Evolutionary conservation across 805 yeast species (phyloP), one percentile per base, ranked within the genome.

Genomic region (Ogataea pilisensis): DNA sequence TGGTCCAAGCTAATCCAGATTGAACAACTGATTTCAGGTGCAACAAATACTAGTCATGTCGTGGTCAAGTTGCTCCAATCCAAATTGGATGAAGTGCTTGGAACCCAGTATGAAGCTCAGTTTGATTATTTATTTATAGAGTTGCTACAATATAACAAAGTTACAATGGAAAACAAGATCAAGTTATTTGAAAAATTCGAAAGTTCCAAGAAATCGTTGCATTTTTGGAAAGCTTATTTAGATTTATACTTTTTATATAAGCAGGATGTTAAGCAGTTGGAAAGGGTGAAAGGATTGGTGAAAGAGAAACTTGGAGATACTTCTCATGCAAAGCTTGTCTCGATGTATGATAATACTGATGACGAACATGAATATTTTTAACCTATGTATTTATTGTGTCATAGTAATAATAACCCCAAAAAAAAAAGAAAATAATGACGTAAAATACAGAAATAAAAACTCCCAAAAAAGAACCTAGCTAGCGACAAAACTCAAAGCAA

Each of bases 1-100:
- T 67, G 69, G 44, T 59, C 67, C 12, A 73, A 73, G 49, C 50
- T 76, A 11, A 30, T 75, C 5, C 65, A 64, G 42, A 40, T 76
- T 28, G 78, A 75, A 46, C 52, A 63, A 26, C 35, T 70, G 5
- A 30, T 63, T 6, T 7, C 19, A n/a, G n/a, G n/a, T 16, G 11
- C 19, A 5, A 29, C n/a, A 9, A 48, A 54, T 24, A 37, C 60
- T 51, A 26, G 57, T 44, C 18, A 55, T 57, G 14, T 14, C 8
- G 26, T 69, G 4, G 22, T 63, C 12, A 42, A 54, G 6, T 43
- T 72, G 32, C 48, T 67, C 8, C 49, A 51, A 16, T 46, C 50
- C 34, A 54, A 69, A 20, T 27, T 58, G 9, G 42, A 46, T 12
- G 58, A 52, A 25, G 49, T 55, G 26, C 32, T 31, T n/a, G 51